Conservation (phyloP, 192 early-diverging fungal species). For the Coemansia sp. region DNA sequence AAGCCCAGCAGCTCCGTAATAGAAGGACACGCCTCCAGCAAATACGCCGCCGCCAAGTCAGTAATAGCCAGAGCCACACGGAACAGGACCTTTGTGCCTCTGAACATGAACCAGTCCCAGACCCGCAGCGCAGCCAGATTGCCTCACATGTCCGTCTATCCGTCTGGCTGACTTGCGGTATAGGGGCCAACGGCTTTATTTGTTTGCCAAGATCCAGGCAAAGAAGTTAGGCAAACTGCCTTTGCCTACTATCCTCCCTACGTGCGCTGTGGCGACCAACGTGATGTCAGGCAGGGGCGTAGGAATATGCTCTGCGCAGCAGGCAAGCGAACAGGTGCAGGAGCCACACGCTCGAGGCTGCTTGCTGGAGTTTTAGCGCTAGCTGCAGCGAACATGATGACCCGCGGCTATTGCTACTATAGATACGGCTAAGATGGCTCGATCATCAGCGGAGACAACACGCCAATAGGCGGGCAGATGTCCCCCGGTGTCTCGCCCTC, state of each 20-base stretch:
- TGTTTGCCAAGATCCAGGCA: background rate
- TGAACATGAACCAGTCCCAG: constrained; percentile 89
- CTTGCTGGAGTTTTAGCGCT: background rate
- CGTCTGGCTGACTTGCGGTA: background rate
- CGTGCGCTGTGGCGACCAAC: background rate
- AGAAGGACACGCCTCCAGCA: constrained; percentile 76
- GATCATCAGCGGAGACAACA: constrained; percentile 1
- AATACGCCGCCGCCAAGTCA: constrained; percentile 60
- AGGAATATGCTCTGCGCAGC: background rate
- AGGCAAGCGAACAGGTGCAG: background rate
- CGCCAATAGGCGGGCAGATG: background rate
- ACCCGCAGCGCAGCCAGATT: constrained; percentile 60
- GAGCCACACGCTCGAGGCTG: background rate
- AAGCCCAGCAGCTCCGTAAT: constrained; percentile 73
- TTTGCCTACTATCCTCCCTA: constrained; percentile 4
- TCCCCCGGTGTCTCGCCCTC: constrained; percentile 6
- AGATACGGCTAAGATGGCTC: background rate
- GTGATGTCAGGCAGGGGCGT: background rate
- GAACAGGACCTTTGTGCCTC: constrained; percentile 82
- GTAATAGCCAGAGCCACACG: constrained; percentile 79
- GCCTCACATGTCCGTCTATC: background rate
- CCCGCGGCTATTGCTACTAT: background rate
- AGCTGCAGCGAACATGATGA: background rate
- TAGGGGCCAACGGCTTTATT: background rate
- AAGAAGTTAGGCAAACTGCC: background rate